These are phyloP conservation scores for Xerocomus spinulosus DNA, from an alignment of 768 basidiomycete genomes.

Conservation along the genomic window DNA sequence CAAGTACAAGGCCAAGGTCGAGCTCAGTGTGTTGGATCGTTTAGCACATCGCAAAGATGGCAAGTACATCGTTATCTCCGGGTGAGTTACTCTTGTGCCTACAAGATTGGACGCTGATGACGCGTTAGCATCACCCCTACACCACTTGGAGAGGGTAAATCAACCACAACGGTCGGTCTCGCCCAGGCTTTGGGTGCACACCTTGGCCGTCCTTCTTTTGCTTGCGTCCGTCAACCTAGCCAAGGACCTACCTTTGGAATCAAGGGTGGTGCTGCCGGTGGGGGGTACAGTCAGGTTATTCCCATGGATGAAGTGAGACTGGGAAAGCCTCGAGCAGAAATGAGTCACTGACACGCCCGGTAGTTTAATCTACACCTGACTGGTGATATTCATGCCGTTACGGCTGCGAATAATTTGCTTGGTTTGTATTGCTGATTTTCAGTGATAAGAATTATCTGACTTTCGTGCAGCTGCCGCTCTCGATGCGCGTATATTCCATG, in stretches of 20 bases:
- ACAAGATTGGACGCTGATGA: neutral
- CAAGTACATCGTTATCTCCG: constrained; percentile 95
- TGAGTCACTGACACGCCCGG: constrained; percentile 2
- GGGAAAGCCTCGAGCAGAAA: neutral
- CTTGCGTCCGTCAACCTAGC: constrained; percentile 96
- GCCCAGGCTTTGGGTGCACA: constrained; percentile 96
- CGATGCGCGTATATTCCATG: constrained; percentile 97
- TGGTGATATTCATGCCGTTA: constrained; percentile 96
- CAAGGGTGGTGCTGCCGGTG: constrained; percentile 98
- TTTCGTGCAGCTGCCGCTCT: constrained; percentile 77
- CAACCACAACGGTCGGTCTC: constrained; percentile 94
- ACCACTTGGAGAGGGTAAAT: constrained; percentile 96
- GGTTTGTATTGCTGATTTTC: constrained; percentile 41
- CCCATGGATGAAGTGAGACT: constrained; percentile 89
- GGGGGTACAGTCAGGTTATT: constrained; percentile 97
- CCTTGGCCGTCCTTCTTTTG: constrained; percentile 87
- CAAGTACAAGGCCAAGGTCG: constrained; percentile 95
- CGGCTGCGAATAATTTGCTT: constrained; percentile 94
- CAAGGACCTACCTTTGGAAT: constrained; percentile 99
- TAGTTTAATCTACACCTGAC: constrained; percentile 95
- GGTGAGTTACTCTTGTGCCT: constrained; percentile 40
- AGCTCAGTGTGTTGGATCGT: constrained; percentile 81
- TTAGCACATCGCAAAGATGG: constrained; percentile 82
- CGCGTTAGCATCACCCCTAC: constrained; percentile 82
- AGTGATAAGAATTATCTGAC: constrained; percentile 3